These are phyloP conservation scores for Berberis thunbergii DNA, from an alignment of 164 flowering plant species.

Conservation along the genomic window DNA sequence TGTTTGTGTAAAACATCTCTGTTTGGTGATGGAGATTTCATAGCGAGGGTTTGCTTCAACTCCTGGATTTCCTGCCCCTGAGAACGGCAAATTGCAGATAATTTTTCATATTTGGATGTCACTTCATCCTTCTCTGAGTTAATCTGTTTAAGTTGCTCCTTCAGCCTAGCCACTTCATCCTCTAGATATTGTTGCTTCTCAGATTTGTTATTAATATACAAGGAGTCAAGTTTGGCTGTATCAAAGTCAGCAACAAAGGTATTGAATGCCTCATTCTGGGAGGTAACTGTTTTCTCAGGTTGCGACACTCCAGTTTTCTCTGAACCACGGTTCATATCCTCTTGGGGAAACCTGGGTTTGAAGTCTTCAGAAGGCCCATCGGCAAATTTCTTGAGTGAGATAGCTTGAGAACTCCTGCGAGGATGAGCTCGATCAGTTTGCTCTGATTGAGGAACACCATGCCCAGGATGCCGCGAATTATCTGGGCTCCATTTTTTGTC, in stretches of 20 bases:
- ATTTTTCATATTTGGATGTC: conserved; percentile 79
- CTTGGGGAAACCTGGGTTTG: conserved; percentile 39
- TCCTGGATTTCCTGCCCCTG: conserved; percentile 97
- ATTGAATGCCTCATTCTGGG: conserved; percentile 48
- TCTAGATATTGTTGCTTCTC: conserved; percentile 37
- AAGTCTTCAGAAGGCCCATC: conserved; percentile 38
- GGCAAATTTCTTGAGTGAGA: conserved; percentile 16
- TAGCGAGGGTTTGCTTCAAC: conserved; percentile 66
- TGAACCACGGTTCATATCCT: conserved; percentile 18
- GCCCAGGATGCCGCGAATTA: conserved; percentile 17
- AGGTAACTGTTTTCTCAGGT: conserved; percentile 24
- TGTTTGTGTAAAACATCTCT: conserved; percentile 33
- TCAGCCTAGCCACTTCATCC: conserved; percentile 64
- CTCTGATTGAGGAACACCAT: conserved; percentile 22
- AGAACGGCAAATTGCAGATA: conserved; percentile 84
- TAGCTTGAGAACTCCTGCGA: conserved; percentile 21
- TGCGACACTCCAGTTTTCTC: conserved; percentile 31
- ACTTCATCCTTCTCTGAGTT: conserved; percentile 72
- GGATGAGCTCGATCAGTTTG: conserved; percentile 17
- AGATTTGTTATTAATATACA: conserved; percentile 11
- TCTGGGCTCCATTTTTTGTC: conserved; percentile 19
- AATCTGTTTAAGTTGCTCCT: conserved; percentile 56
- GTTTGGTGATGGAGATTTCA: conserved; percentile 56
- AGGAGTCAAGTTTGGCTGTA: conserved; percentile 37
- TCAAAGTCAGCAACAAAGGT: conserved; percentile 83